Base-by-base conservation (phyloP, 2,329 filamentous ascomycete genomes). In the Albophoma yamanashiensis region DNA sequence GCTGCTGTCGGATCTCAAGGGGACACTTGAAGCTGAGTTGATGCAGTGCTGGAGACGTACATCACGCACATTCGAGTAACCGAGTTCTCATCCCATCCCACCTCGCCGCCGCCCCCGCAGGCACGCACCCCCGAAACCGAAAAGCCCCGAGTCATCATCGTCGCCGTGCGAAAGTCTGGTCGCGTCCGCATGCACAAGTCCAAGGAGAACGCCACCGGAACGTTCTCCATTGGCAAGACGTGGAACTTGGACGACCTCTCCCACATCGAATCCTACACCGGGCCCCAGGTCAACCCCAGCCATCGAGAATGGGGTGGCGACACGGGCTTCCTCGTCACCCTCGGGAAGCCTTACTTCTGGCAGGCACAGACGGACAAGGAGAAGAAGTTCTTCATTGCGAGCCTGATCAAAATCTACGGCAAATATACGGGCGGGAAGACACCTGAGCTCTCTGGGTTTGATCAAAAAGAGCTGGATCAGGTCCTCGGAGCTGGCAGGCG, bases 301-400 rank as follows among this genome's bases (percentile, higher is more conserved):
- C 65, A 82, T 80, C 73, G 88, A 82, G 75, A 88, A 70, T 96
- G 90, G 89, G 93, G 91, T 27, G 87, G 89, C 58, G 87, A 88
- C 60, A 85, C 86, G 53, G 94, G 94, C 20, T 97, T 99, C 70
- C 79, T 89, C 34, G 91, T 97, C 57, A 94, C 88, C 1, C 83
- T 99, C 36, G 88, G 89, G 34, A 99, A 99, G 73, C 89, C 92
- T 0, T 99, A 99, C 75, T 99, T 94, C 73, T 99, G 94, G 94
- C 86, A 96, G 73, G 92, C 94, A 40, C 87, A 91, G 64, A 94
- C 91, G 0, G 83, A 90, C 58, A 97, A 97, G 77, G 94, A 99
- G 76, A 97, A 97, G 79, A 93, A 96, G 71, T 97, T 97, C 76
- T 99, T 99, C 74, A 94, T 99, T 68, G 92, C 90, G 40, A 97